Evolutionary conservation across 2,329 filamentous ascomycete species (phyloP).

Genomic region (Aspergillus alliaceus): DNA sequence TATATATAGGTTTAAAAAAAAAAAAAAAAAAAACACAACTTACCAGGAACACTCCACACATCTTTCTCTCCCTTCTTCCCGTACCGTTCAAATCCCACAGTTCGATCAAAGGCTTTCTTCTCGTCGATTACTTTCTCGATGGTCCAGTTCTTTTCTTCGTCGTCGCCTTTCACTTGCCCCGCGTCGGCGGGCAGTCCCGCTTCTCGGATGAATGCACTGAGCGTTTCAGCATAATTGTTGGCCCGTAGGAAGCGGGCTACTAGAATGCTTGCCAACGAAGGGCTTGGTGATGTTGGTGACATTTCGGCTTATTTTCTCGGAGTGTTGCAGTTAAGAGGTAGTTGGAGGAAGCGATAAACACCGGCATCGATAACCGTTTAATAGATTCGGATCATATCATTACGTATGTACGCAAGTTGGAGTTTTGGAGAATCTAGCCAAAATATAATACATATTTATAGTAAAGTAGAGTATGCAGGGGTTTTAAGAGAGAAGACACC

Average conservation of each 20-base stretch:
- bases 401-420: neutral
- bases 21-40: neutral
- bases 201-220: slow-evolving; percentile 59
- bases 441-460: neutral
- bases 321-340: neutral
- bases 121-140: slow-evolving; percentile 62
- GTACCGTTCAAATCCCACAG: slow-evolving; percentile 56
- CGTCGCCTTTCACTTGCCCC: slow-evolving; percentile 35
- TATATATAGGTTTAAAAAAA: neutral
- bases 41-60: slow-evolving; percentile 51
- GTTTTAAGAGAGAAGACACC: neutral
- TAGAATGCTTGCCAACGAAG: slow-evolving; percentile 32
- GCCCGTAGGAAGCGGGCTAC: slow-evolving; percentile 46
- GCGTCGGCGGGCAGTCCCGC: slow-evolving; percentile 54
- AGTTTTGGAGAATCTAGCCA: neutral
- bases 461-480: neutral
- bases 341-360: neutral
- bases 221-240: slow-evolving; percentile 51
- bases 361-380: neutral
- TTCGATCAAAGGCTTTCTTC: slow-evolving; percentile 59
- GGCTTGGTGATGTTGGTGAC: slow-evolving; percentile 5
- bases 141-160: slow-evolving; percentile 48
- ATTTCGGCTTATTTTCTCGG: slow-evolving; percentile 5
- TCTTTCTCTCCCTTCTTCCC: slow-evolving; percentile 42
- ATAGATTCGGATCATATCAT: neutral